Conservation (phyloP, 106 monocot genomes). For the Allium fistulosum region DNA sequence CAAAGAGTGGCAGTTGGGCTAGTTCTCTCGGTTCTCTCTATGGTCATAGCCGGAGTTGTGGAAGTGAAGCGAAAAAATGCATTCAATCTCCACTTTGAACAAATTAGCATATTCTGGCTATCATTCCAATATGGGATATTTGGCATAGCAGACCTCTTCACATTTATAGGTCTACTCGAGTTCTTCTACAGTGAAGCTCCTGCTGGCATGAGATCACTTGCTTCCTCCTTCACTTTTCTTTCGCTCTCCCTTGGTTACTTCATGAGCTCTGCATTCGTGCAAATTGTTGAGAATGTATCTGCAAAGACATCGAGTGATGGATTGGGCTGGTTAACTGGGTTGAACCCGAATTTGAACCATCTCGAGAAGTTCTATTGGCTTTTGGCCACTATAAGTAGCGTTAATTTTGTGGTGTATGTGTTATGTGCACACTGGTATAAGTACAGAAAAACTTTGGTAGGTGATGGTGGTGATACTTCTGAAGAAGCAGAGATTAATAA, state of each 20-base stretch:
- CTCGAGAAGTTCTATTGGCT: conserved; percentile 31
- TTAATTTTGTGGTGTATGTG: conserved; percentile 21
- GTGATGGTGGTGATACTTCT: not conserved
- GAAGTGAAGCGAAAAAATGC: conserved; percentile 15
- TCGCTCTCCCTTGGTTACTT: conserved; percentile 26
- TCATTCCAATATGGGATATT: conserved; percentile 29
- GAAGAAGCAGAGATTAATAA: not conserved
- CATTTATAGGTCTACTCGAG: conserved; percentile 23
- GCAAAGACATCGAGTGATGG: not conserved
- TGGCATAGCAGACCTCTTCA: conserved; percentile 36
- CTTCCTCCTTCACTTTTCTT: conserved; percentile 23
- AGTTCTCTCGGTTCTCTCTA: conserved; percentile 25
- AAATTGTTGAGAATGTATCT: conserved; percentile 16
- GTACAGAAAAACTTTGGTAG: conserved; percentile 3
- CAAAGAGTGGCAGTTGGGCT: conserved; percentile 44
- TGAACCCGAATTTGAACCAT: conserved; percentile 18
- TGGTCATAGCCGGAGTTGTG: conserved; percentile 30
- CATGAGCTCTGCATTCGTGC: conserved; percentile 22
- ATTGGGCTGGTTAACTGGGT: conserved; percentile 22
- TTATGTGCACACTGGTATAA: conserved; percentile 23
- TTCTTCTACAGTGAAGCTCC: conserved; percentile 43
- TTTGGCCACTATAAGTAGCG: conserved; percentile 10
- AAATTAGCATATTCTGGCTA: conserved; percentile 28
- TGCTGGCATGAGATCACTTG: conserved; percentile 11
- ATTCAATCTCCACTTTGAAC: not conserved